Base-by-base conservation (phyloP, 768 basidiomycete species). In the Sarcomyxa edulis region DNA sequence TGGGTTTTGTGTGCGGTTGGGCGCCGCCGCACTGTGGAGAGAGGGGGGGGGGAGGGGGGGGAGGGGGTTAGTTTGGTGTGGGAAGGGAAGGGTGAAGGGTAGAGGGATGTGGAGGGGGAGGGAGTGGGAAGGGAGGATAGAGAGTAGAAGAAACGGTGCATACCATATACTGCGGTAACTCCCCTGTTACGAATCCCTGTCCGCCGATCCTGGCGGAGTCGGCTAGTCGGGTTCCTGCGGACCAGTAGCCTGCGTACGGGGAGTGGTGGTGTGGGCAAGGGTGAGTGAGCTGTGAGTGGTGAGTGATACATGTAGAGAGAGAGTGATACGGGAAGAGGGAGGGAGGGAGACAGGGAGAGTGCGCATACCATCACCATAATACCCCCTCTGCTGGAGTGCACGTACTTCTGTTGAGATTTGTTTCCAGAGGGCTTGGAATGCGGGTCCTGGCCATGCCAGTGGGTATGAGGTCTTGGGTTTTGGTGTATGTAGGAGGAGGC, bases 111-210 rank as follows among this genome's bases (percentile, higher is more conserved):
- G n/a, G n/a, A n/a, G n/a, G n/a, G n/a, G n/a, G n/a, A n/a, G n/a
- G 16, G 21, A 39, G 26, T 19, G 26, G 19, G 19, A 30, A 28
- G 3, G 30, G 21, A 21, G 10, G 7, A 15, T n/a, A 22, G 16
- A 30, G 35, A 29, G 8, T 28, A n/a, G 29, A 21, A 11, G 23
- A 15, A n/a, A 32, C n/a, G n/a, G n/a, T 31, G 42, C 64, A 18
- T 45, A 87, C 87, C 69, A 89, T 74, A 52, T 79, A 89, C 62
- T 89, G 84, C 4, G 88, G 88, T 3, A 87, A 64, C 34, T 82
- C 82, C 3, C 70, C 76, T 16, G 57, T 54, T 25, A 70, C 69
- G 27, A 73, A 58, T 1, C 74, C 76, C 40, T 73, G 62, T 3
- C 76, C 74, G 0, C 61, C 58, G 16, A 84, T 55, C 27, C 56